Evolutionary conservation across 202 grass and related monocot genomes (phyloP).

Genomic region (Saccharum hybrid): DNA sequence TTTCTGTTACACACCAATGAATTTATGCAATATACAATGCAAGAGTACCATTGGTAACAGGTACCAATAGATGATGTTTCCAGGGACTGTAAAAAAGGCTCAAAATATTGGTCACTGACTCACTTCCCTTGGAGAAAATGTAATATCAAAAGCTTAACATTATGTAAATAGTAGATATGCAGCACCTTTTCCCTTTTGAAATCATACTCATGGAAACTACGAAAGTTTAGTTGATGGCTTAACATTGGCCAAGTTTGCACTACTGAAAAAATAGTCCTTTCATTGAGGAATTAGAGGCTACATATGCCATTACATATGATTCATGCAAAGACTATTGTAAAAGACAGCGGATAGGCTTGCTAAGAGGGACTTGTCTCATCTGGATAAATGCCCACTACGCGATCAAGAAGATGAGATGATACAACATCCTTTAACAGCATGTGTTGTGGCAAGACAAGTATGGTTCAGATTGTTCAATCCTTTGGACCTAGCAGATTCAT

Average conservation of each 20-base stretch:
- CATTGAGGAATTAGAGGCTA: constrained; percentile 9
- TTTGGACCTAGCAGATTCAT: background rate
- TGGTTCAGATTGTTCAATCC: background rate
- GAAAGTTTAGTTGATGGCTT: constrained; percentile 9
- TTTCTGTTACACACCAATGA: background rate
- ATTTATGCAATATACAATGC: constrained; percentile 1
- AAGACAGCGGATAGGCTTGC: no score
- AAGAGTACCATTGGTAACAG: background rate
- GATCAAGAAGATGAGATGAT: background rate
- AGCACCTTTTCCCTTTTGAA: background rate
- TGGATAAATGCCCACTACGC: background rate
- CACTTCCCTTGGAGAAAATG: background rate
- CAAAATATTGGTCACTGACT: background rate
- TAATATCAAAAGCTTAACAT: background rate
- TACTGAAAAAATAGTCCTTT: background rate
- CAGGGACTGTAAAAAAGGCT: background rate
- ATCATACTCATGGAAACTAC: constrained; percentile 5
- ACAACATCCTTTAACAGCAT: background rate
- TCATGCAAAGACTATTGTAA: background rate
- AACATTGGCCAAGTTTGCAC: background rate
- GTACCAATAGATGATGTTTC: background rate
- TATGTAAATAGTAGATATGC: background rate
- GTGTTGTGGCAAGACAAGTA: background rate
- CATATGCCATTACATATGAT: constrained; percentile 35
- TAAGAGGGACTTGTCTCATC: no score